Evolutionary conservation across 805 yeast species (phyloP), one percentile per base, ranked within the genome.

Genomic region (Geotrichum ghanense): DNA sequence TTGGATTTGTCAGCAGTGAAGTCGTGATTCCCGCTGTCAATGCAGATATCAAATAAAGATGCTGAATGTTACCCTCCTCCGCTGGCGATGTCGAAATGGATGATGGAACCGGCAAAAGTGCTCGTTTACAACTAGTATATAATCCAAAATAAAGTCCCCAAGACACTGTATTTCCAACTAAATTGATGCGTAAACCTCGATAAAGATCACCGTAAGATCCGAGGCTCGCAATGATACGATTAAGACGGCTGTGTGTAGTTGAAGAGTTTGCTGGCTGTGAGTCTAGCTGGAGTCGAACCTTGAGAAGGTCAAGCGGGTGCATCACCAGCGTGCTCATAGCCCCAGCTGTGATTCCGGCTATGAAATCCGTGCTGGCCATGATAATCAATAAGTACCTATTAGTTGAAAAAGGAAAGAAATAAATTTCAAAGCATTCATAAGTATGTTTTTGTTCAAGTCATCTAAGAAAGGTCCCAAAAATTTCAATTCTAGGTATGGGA

Each of bases 121-220:
- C 48, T 50, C 43, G 46, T 46, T 84, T 85, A 51, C 76, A 72
- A 48, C 71, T 73, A 27, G 83, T 74, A 63, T 89, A 92, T 37
- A 85, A 67, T 24, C 81, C 75, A 64, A 92, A 92, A 58, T 92
- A 92, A 3, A 85, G 61, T 0, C 87, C 83, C 97, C 98, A 92
- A 0, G 95, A 90, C 0, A 78, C 60, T 0, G 94, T 78, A 53
- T 88, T 87, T 0, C 97, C 98, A 0, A 85, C 34, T 3, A 90
- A 56, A 58, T 89, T 92, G 1, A 95, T 86, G 0, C 78, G 69
- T 2, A 88, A 67, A 0, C 97, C 97, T 47, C 95, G 69, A 57
- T 89, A 88, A 45, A 70, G 52, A 42, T 66, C 74, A 5, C 25
- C 24, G 16, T 22, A 45, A 55, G 2, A 61, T 21, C 42, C 53